These are phyloP conservation scores for Debaryomyces coudertii DNA, from an alignment of 1,139 yeast genomes.

Conservation along the genomic window DNA sequence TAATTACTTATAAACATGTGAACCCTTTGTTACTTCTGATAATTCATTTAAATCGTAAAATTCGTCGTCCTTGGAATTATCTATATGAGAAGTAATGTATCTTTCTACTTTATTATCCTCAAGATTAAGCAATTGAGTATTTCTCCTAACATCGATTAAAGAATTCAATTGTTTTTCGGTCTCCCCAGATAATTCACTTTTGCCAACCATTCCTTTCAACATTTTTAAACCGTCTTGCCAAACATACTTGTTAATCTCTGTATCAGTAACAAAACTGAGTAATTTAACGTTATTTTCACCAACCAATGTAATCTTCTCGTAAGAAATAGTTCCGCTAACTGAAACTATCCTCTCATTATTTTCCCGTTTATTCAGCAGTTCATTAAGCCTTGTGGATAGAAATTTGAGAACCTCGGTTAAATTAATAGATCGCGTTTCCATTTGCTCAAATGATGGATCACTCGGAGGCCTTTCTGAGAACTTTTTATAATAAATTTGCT, in stretches of 20 bases:
- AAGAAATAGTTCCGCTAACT: constrained; percentile 55
- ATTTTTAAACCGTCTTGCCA: constrained; percentile 84
- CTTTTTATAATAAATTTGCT: constrained; percentile 62
- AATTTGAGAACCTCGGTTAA: constrained; percentile 45
- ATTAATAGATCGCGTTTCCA: constrained; percentile 38
- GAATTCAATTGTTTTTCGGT: constrained; percentile 61
- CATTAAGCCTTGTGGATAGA: constrained; percentile 47
- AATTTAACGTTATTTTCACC: constrained; percentile 46
- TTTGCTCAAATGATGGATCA: constrained; percentile 61
- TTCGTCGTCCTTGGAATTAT: constrained; percentile 43
- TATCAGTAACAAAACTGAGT: constrained; percentile 68
- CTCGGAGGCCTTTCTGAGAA: constrained; percentile 49
- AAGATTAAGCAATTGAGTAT: constrained; percentile 65
- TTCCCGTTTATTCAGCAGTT: constrained; percentile 42
- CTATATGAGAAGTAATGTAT: constrained; percentile 16
- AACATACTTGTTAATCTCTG: constrained; percentile 67
- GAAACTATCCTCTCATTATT: constrained; percentile 47
- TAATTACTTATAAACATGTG: constrained; percentile 43
- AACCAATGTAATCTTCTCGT: constrained; percentile 55
- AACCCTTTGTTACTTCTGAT: constrained; percentile 37
- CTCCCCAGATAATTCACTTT: constrained; percentile 53
- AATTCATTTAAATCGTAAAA: constrained; percentile 48
- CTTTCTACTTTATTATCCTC: constrained; percentile 25
- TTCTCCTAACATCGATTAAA: constrained; percentile 61
- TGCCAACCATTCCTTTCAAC: constrained; percentile 43